Evolutionary conservation across 495 filamentous ascomycete genomes (phyloP), one percentile per base, ranked within the genome.

Genomic region (Neurospora hispaniola): DNA sequence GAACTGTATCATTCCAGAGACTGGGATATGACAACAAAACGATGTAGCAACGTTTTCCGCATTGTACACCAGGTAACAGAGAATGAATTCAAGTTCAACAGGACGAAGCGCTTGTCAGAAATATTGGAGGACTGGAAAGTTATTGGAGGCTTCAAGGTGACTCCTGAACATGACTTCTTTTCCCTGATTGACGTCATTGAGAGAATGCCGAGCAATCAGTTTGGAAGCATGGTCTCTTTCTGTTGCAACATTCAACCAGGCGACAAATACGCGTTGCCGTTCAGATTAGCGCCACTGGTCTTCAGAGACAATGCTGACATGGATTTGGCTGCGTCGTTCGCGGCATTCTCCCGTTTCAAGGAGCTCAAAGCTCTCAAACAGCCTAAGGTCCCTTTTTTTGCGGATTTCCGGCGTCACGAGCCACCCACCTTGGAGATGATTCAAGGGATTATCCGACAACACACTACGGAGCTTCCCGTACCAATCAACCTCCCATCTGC

Each of bases 141-240:
- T 2, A 62, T 62, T 35, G 54, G 54, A 27, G 54, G 54, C 23
- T 62, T 62, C 12, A 62, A 18, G 12, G 27, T 14, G 12, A 18
- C 54, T 62, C 23, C 54, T 35, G 27, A 62, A 62, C 54, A 62
- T 66, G 14, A 23, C 38, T 71, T 54, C 31, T 39, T 38, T 46
- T 46, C 71, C 46, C 31, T 71, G 46, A 35, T 41, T 46, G 54
- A 66, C 27, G 42, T 38, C 71, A 66, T 46, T 20, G 43, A 20
- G 54, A 71, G 11, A 66, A 40, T 16, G 46, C 71, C 20, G 35
- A 66, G 71, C n/a, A 66, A 23, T 66, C 31, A 39, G 27, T 66
- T 66, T 66, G 71, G 71, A 18, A 71, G 44, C 44, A 48, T 71
- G n/a, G 71, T 71, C 12, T 48, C 48, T 16, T 62, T 62, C 14